Base-by-base conservation (phyloP, 495 filamentous ascomycete genomes). In the Penicillium cataractarum region DNA sequence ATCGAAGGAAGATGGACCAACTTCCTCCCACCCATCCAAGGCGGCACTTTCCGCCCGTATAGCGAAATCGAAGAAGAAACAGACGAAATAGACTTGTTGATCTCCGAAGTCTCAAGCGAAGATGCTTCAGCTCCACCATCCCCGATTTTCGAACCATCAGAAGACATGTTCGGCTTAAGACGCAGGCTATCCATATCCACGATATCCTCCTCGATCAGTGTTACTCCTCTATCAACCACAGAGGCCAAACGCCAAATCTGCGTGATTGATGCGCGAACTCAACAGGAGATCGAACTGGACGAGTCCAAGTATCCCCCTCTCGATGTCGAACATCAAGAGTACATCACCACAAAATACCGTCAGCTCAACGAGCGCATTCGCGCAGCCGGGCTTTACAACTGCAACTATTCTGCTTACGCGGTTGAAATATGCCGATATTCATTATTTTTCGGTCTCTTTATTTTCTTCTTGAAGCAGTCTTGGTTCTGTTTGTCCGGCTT, bases 21-120 rank as follows among this genome's bases (percentile, higher is more conserved):
- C 72, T 96, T 97, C 74, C 69, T 90, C 5, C 93, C 95, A 17
- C 95, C 95, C 4, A 92, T 99, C 51, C 95, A 97, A 73, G 94
- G 93, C 53, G 95, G 95, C 24, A 84, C 79, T 62, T 98, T 96
- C 76, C 85, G 90, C 63, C 74, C 78, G 6, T 84, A 85, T 57
- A 65, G 68, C 31, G 73, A 80, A 8, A 74, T 78, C 33, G 60
- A 67, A 0, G 67, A 61, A 40, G 64, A 61, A 22, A 66, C 12
- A n/a, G 46, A 69, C 33, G 77, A 77, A 24, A 78, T 84, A 12
- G 74, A 66, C 26, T 46, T 67, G 37, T 44, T 61, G 5, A 62
- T 50, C 4, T 60, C 57, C 21, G 63, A 73, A 8, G 77, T 73
- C 53, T 78, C 76, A 65, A 78, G 2, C 71, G 64, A 67, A 24